A percentile compares a stretch with the other conserved stretches of the same genome.
phyloP scores from a whole-genome alignment of 108 stramenopile genomes.

The Halocafeteria seosinensis region DNA sequence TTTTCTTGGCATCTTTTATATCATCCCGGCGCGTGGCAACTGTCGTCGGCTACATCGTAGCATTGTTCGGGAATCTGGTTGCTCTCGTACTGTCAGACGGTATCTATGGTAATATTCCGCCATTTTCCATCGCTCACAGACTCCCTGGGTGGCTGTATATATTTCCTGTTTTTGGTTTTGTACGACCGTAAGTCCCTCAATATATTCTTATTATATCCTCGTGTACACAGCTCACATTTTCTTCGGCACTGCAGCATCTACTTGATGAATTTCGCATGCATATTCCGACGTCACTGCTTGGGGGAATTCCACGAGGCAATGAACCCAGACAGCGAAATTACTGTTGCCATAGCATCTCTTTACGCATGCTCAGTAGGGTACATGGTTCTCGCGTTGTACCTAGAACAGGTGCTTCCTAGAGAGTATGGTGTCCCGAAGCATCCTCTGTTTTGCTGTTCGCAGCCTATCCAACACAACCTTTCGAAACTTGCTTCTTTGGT shows the following conservation, averaged over 20 bases:
- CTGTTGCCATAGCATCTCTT: not conserved
- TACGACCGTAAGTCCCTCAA: no score
- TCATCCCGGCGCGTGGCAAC: not conserved
- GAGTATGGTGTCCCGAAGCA: not conserved
- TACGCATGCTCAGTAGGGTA: not conserved
- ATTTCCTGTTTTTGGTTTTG: not conserved
- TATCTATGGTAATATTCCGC: slow-evolving; percentile 3
- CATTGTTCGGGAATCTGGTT: not conserved
- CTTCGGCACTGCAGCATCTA: no score
- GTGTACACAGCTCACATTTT: no score
- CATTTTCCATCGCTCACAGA: not conserved
- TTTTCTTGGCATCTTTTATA: not conserved
- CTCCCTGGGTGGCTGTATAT: not conserved
- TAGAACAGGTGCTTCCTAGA: not conserved
- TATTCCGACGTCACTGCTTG: not conserved
- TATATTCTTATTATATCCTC: no score
- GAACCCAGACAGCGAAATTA: not conserved
- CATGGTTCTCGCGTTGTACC: not conserved
- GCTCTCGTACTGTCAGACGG: not conserved
- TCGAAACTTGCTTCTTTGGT: no score
- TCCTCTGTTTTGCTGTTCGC: not conserved
- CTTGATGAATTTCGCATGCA: not conserved
- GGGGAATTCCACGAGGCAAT: no score
- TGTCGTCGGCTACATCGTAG: not conserved
- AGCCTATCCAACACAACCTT: not conserved